A percentile compares a stretch with the other conserved stretches of the same genome.
Evolutionary conservation across 345 rosid species (phyloP).

Genomic region (Eucalyptus cloeziana): DNA sequence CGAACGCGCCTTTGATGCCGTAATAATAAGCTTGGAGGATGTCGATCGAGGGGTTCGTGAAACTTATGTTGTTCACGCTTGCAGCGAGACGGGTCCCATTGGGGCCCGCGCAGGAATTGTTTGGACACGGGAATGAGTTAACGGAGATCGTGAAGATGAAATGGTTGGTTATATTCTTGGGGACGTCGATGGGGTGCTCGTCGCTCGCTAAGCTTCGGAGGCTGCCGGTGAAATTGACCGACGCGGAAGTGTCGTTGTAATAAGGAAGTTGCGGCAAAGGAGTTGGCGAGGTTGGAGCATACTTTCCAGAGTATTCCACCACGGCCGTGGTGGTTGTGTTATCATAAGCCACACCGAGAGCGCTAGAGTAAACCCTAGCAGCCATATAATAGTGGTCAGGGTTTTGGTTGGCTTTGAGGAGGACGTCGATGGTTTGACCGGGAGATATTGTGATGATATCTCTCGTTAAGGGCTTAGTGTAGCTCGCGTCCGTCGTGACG

Average conservation of each 20-base stretch:
- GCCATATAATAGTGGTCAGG: constrained; percentile 9
- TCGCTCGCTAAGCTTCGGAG: constrained; percentile 1
- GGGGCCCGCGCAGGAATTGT: constrained; percentile 10
- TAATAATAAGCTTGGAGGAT: constrained; percentile 29
- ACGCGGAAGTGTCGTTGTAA: constrained; percentile 5
- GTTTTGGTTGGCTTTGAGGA: constrained; percentile 8
- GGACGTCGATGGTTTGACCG: constrained; percentile 24
- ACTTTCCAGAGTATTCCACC: constrained; percentile 1
- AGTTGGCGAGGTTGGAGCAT: neutral
- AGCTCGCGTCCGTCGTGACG: constrained; percentile 20
- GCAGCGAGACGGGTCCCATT: constrained; percentile 9
- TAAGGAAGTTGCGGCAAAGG: constrained; percentile 3
- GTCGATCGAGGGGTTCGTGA: constrained; percentile 3
- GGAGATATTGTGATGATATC: constrained; percentile 7
- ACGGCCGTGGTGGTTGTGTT: constrained; percentile 1
- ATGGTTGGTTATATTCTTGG: neutral
- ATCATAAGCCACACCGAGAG: neutral
- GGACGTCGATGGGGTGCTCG: constrained; percentile 3
- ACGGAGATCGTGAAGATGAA: constrained; percentile 1
- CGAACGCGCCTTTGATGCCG: constrained; percentile 4
- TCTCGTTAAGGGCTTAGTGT: constrained; percentile 8
- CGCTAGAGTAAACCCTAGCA: neutral
- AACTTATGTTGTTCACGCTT: constrained; percentile 37
- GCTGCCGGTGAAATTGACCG: constrained; percentile 7
- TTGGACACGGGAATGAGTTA: constrained; percentile 14